phyloP scores from a whole-genome alignment of 2,329 filamentous ascomycete species.

The Paecilomyces sp. region DNA sequence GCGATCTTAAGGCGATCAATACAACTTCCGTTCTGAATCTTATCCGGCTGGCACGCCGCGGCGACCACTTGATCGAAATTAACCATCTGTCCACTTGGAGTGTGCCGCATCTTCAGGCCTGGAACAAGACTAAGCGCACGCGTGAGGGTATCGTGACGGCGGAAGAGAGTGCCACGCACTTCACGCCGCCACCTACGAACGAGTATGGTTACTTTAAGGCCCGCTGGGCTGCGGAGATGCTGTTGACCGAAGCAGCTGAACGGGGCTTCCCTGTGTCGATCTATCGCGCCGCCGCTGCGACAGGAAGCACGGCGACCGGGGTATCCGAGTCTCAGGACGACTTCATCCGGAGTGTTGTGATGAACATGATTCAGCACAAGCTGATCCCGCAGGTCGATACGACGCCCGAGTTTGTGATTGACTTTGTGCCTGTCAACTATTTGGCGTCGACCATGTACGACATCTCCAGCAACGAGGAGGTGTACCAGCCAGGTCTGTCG shows the following conservation, averaged over 20 bases:
- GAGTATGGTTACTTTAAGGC: not conserved
- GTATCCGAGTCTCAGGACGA: not conserved
- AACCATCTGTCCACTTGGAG: not conserved
- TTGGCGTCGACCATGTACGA: not conserved
- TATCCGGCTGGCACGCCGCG: not conserved
- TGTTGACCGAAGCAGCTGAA: not conserved
- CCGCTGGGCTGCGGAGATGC: not conserved
- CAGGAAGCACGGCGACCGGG: not conserved
- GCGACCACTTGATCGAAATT: not conserved
- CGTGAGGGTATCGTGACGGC: not conserved
- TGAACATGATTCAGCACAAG: not conserved
- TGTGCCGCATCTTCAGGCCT: not conserved
- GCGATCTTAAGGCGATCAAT: not conserved
- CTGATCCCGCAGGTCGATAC: not conserved
- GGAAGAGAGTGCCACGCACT: not conserved
- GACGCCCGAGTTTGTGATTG: not conserved
- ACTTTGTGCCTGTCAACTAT: not conserved
- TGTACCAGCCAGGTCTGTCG: not conserved
- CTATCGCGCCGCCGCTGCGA: not conserved
- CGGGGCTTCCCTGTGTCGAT: not conserved
- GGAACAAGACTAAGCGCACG: not conserved
- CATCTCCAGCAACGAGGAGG: not conserved
- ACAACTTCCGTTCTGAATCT: not conserved
- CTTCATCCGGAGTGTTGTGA: not conserved
- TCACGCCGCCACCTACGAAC: not conserved